Percentiles rank a stretch among this genome's conserved stretches.
Conservation (phyloP, 139 green algal genomes). For the Auxenochlorella protothecoides region DNA sequence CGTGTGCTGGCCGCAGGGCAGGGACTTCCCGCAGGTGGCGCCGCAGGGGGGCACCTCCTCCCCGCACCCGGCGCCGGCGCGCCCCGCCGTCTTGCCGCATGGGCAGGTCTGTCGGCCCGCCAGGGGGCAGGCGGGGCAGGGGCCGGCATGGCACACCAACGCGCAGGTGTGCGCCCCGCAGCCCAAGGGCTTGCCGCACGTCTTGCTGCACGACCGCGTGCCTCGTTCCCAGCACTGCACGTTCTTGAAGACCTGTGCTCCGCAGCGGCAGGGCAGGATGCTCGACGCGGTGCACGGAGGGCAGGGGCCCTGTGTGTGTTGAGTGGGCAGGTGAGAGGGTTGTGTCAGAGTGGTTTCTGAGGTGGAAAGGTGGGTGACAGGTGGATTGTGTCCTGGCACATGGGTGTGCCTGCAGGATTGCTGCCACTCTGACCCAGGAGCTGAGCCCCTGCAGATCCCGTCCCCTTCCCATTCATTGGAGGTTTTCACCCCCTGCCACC, state of each 20-base stretch:
- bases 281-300: slow-evolving; percentile 16
- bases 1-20: slow-evolving; percentile 62
- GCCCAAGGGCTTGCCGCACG: slow-evolving; percentile 42
- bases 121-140: slow-evolving; percentile 53
- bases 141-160: slow-evolving; percentile 41
- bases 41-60: slow-evolving; percentile 51
- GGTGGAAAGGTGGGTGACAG: too few species aligned
- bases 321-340: too few species aligned
- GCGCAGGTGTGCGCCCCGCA: slow-evolving; percentile 54
- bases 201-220: slow-evolving; percentile 35
- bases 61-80: slow-evolving; percentile 36
- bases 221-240: slow-evolving; percentile 35
- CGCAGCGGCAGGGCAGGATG: slow-evolving; percentile 32
- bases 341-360: too few species aligned
- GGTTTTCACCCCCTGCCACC: too few species aligned
- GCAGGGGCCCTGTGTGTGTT: slow-evolving; percentile 20
- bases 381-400: too few species aligned
- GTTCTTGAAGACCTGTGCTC: slow-evolving; percentile 12
- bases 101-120: slow-evolving; percentile 54
- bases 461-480: too few species aligned
- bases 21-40: slow-evolving; percentile 64
- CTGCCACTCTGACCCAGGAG: too few species aligned
- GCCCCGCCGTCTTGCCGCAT: slow-evolving; percentile 57
- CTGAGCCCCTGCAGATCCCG: too few species aligned
- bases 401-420: too few species aligned